Conservation (phyloP, 441 rosid species). For the Hura crepitans region DNA sequence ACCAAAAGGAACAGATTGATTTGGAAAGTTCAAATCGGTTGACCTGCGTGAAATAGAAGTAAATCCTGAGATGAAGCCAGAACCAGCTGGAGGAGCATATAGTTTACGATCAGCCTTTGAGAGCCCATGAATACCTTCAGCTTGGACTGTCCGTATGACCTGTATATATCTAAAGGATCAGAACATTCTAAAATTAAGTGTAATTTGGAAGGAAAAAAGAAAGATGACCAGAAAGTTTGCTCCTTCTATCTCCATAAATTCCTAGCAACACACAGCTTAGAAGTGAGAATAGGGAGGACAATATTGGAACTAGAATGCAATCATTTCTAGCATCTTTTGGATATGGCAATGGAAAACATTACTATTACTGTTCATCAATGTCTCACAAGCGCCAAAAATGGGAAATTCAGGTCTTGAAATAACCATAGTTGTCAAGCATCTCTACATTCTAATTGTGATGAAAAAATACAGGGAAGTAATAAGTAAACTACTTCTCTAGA, state of each 20-base stretch:
- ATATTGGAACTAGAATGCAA: neutral
- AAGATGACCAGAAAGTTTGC: neutral
- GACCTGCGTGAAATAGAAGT: conserved; percentile 63
- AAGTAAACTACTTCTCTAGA: neutral
- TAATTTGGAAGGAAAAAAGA: neutral
- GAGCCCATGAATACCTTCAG: conserved; percentile 83
- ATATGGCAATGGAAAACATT: neutral
- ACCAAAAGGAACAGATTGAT: conserved; percentile 65
- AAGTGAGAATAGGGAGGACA: neutral
- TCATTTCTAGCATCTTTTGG: neutral
- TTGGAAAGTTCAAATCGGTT: conserved; percentile 45
- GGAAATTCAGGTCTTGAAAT: neutral
- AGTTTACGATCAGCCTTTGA: conserved; percentile 70
- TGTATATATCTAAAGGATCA: conserved; percentile 30
- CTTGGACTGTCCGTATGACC: conserved; percentile 85
- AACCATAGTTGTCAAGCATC: neutral
- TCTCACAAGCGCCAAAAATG: neutral
- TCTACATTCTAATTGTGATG: neutral
- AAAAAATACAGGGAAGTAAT: neutral
- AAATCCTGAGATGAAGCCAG: conserved; percentile 86
- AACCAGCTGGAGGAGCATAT: conserved; percentile 87
- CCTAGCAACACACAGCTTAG: neutral
- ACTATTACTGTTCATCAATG: neutral
- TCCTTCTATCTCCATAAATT: neutral
- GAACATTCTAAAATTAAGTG: neutral